Base-by-base conservation (phyloP, 192 early-diverging fungal species). In the Umbelopsis ramanniana region DNA sequence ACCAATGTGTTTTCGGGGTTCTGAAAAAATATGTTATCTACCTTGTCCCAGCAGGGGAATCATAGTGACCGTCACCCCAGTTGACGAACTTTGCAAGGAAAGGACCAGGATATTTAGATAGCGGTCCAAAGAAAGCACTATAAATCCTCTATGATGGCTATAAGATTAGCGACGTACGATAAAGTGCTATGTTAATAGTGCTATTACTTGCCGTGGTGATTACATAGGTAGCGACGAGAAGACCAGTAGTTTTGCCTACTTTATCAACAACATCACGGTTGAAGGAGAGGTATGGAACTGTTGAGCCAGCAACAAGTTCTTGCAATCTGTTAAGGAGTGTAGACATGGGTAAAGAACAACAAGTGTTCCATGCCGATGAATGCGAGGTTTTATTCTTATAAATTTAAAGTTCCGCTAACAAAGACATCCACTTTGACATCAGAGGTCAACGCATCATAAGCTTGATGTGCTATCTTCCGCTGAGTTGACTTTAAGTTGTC, bases 61-160 rank as follows among this genome's bases (percentile, higher is more conserved):
- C 69, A 67, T 35, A 47, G 33, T 67, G 8, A 17, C 60, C 10
- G 8, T 60, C 48, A 12, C 60, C 53, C 22, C 48, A 17, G 6
- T 53, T 21, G 21, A 74, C 37, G 48, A 78, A 68, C 47, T 46
- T 74, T 23, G 54, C 26, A 14, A 46, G 21, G 22, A 78, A 71
- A 6, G 76, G 72, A 43, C 76, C 76, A 24, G 76, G 76, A 15
- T 74, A 35, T 17, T 26, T 38, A 17, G 55, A 26, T 17, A 73
- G 46, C 37, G 72, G 68, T 19, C 72, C 72, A 67, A 78, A 74
- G 52, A 74, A 74, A 29, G 22, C 72, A 48, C 52, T 43, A 43
- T 78, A 74, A 9, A 70, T 43, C 50, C 54, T 72, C 76, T 77
- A 43, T 3, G 40, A 63, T 17, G 3, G 0, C 15, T 50, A 50